These are phyloP conservation scores for Bipolaris victoriae DNA, from an alignment of 2,329 filamentous ascomycete genomes.

Conservation along the genomic window DNA sequence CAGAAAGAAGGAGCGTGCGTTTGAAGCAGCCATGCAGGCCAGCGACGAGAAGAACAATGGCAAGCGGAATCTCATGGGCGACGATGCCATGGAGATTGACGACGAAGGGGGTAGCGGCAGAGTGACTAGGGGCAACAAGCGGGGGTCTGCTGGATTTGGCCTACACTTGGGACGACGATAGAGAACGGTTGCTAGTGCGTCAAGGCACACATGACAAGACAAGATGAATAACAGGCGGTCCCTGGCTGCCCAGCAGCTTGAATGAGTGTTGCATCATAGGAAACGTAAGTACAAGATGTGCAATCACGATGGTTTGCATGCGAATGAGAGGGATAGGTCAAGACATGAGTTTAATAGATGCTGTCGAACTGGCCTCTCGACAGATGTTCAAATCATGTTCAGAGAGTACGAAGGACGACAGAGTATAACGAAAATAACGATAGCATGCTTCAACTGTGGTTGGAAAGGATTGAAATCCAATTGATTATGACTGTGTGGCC, in stretches of 20 bases:
- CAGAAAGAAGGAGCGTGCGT: conserved; percentile 50
- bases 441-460: neutral
- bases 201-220: neutral
- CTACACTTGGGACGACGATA: conserved; percentile 39
- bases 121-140: conserved; percentile 37
- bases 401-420: too few relatives aligned
- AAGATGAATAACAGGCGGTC: neutral
- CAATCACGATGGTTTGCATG: neutral
- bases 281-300: neutral
- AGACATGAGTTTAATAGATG: neutral
- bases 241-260: too few relatives aligned
- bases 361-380: neutral
- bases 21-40: conserved; percentile 38
- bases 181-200: neutral
- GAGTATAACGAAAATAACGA: neutral
- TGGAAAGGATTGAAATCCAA: conserved; percentile 5
- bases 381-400: neutral
- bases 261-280: neutral
- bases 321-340: neutral
- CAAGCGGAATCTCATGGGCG: conserved; percentile 31
- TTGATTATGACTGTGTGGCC: neutral
- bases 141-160: conserved; percentile 34
- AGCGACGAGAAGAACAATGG: conserved; percentile 38
- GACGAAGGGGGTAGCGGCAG: conserved; percentile 40
- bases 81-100: conserved; percentile 49